Conservation (phyloP, 768 basidiomycete species). For the Fistulinella prunicolor region DNA sequence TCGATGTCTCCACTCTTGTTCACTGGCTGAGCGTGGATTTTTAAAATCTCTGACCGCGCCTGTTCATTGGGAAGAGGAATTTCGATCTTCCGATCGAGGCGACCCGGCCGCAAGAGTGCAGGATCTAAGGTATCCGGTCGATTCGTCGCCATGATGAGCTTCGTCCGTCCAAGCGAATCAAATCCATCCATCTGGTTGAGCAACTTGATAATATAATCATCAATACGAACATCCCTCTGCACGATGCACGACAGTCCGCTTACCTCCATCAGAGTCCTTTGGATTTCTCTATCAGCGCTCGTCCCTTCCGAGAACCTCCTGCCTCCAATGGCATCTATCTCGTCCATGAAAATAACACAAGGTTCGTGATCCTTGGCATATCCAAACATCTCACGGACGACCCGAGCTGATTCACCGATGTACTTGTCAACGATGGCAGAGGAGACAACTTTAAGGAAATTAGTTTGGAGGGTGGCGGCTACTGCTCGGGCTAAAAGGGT, state of each 20-base stretch:
- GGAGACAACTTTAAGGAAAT: conserved; percentile 98
- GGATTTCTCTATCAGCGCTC: conserved; percentile 97
- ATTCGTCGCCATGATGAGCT: conserved; percentile 99
- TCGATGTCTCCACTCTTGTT: conserved; percentile 96
- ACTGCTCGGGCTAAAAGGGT: conserved; percentile 93
- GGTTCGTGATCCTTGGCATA: conserved; percentile 98
- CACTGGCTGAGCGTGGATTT: conserved; percentile 93
- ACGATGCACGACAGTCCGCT: conserved; percentile 7
- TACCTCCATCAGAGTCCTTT: conserved; percentile 97
- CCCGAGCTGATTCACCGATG: conserved; percentile 95
- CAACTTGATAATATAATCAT: conserved; percentile 49
- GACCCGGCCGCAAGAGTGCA: conserved; percentile 91
- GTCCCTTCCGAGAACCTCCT: conserved; percentile 91
- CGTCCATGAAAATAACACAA: conserved; percentile 98
- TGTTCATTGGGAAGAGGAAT: conserved; percentile 98
- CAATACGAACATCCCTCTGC: background rate
- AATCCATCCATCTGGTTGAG: conserved; percentile 99
- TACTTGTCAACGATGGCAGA: conserved; percentile 98
- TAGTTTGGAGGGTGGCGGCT: conserved; percentile 92
- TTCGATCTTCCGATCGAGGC: conserved; percentile 96
- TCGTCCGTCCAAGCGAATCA: conserved; percentile 92
- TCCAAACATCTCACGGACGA: conserved; percentile 98
- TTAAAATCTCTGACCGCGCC: conserved; percentile 92
- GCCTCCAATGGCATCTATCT: conserved; percentile 97
- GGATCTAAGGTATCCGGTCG: conserved; percentile 97